A percentile compares a stretch with the other conserved stretches of the same genome.
phyloP scores from a whole-genome alignment of 163 green algal genomes.

The Chlamydomonas reinhardtii region DNA sequence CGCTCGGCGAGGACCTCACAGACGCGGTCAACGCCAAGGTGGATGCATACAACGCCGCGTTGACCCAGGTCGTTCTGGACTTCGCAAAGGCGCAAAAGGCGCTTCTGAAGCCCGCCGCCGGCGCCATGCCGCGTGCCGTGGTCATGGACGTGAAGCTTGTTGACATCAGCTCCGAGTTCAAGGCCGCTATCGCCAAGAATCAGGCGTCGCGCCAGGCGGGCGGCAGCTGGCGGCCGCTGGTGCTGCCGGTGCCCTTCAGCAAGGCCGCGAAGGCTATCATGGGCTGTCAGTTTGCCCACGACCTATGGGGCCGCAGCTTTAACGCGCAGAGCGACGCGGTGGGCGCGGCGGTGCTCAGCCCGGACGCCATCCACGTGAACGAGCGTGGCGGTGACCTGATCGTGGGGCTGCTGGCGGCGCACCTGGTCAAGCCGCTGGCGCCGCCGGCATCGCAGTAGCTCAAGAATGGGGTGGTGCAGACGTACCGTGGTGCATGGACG shows the following conservation, averaged over 20 bases:
- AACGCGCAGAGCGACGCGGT: background rate
- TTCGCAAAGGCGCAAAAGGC: background rate
- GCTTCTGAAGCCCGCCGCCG: background rate
- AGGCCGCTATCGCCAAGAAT: background rate
- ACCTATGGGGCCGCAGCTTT: background rate
- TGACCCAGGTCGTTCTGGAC: background rate
- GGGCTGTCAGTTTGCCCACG: background rate
- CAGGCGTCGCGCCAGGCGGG: too few relatives aligned
- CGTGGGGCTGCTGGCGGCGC: background rate
- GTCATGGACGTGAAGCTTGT: background rate
- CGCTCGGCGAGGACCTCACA: constrained; percentile 3
- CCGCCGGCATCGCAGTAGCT: too few relatives aligned
- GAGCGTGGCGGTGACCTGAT: constrained; percentile 3
- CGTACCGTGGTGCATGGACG: too few relatives aligned
- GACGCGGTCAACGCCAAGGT: constrained; percentile 1
- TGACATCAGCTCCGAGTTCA: constrained; percentile 2
- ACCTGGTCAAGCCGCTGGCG: background rate
- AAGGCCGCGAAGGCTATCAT: background rate
- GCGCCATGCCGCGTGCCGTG: background rate
- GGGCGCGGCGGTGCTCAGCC: constrained; percentile 1
- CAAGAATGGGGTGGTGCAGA: too few relatives aligned
- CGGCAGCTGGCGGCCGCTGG: background rate
- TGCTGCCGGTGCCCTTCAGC: background rate
- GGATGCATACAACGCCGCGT: constrained; percentile 8
- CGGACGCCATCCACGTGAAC: constrained; percentile 26